Base-by-base conservation (phyloP, 1,284 basidiomycete species). In the Amylostereum areolatum region DNA sequence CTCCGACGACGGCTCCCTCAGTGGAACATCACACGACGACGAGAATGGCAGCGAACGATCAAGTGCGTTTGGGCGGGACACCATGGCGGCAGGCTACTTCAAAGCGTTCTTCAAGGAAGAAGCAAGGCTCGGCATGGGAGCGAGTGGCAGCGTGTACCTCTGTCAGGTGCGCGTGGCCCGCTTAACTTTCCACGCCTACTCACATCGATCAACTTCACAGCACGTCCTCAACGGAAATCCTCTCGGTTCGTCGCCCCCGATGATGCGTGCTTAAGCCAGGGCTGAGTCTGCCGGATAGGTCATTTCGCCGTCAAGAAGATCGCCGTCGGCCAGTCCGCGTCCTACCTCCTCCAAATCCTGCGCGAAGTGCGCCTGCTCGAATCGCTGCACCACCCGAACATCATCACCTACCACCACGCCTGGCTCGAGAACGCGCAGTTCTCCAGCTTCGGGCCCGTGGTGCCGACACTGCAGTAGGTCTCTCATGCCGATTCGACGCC, bases 291-390 rank as follows among this genome's bases (percentile, higher is more conserved):
- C 39, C 24, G 11, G 35, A 12, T 33, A 83, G 86, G 85, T 30
- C 81, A 83, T 57, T 94, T 93, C 62, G 94, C 94, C 0, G 89
- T 97, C 46, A 97, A 97, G 71, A 97, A 96, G 65, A 92, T 97
- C 33, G 92, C 93, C 0, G 89, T 97, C 0, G 93, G 94, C 32
- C 82, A 91, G 57, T 93, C 89, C 0, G 86, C 90, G 57, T 73
- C 81, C 0, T 95, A 96, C 68, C 73, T 95, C 3, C 68, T 92
- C 39, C 81, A 83, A 45, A 92, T 90, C 48, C 70, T 96, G 31
- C 79, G 82, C 46, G 92, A 95, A 71, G 87, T 83, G 45, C 83
- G 88, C 44, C 71, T 95, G 4, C 72, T 97, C 46, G 92, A 97
- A 62, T 74, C 79, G n/a, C 71, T 97, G 3, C 82, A 86, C 47